Percentiles rank a stretch among this genome's conserved stretches.
phyloP scores from a whole-genome alignment of 371 early-diverging fungal genomes.

The Rhizopus microsporus region DNA sequence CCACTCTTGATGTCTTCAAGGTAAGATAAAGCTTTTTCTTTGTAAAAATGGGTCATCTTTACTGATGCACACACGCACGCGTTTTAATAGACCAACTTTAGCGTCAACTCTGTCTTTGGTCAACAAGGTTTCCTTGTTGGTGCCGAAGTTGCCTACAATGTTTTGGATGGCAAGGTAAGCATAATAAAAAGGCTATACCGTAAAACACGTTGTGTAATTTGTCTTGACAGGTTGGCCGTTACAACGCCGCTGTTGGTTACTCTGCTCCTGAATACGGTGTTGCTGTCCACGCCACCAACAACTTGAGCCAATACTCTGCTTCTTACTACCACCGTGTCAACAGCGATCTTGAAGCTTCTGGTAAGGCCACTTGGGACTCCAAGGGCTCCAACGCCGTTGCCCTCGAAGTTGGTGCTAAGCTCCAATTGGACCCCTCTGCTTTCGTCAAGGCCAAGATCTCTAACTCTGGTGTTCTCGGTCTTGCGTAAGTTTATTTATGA shows the following conservation, averaged over 20 bases:
- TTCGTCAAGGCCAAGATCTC: constrained; percentile 97
- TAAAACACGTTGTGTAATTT: neutral
- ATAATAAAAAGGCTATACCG: neutral
- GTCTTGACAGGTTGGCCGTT: constrained; percentile 65
- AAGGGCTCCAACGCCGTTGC: constrained; percentile 73
- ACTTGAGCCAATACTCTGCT: constrained; percentile 77
- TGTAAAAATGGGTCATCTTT: neutral
- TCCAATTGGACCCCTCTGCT: constrained; percentile 83
- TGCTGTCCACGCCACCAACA: constrained; percentile 80
- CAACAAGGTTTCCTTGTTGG: constrained; percentile 88
- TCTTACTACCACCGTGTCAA: constrained; percentile 96
- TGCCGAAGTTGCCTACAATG: constrained; percentile 92
- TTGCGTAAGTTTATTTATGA: constrained; percentile 50
- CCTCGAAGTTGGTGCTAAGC: constrained; percentile 96
- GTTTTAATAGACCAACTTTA: constrained; percentile 42
- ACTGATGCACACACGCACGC: no score
- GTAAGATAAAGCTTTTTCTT: constrained; percentile 19
- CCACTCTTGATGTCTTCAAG: constrained; percentile 51
- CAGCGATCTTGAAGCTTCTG: constrained; percentile 89
- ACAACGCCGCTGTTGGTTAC: constrained; percentile 87
- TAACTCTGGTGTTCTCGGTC: constrained; percentile 91
- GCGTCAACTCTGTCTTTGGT: constrained; percentile 57
- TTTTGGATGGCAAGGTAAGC: constrained; percentile 74
- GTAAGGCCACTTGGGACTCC: constrained; percentile 90
- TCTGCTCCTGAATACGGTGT: constrained; percentile 85